phyloP scores from a whole-genome alignment of 108 stramenopile genomes.

The Seminavis robusta region DNA sequence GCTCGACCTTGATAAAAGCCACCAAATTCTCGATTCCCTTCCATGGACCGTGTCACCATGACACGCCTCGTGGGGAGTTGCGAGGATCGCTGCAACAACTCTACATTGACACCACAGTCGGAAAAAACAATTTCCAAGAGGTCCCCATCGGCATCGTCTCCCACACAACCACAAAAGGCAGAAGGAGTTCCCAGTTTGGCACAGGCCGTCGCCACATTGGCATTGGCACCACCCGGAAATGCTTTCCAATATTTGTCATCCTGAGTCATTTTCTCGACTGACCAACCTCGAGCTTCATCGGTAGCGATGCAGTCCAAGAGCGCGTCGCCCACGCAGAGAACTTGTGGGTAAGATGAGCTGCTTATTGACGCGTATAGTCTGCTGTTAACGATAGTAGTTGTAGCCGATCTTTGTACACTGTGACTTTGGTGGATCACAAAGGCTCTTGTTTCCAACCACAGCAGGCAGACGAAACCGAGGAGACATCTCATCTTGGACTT shows the following conservation, averaged over 20 bases:
- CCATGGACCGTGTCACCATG: conserved; percentile 14
- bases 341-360: too few relatives aligned
- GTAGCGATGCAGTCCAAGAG: conserved; percentile 13
- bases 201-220: conserved; percentile 11
- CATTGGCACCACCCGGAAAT: conserved; percentile 13
- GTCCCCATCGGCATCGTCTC: conserved; percentile 7
- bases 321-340: conserved; percentile 10
- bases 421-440: too few relatives aligned
- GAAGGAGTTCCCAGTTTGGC: conserved; percentile 3
- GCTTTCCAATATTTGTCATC: conserved; percentile 4
- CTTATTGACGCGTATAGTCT: too few relatives aligned
- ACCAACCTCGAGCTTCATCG: conserved; percentile 10
- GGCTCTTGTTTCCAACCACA: too few relatives aligned
- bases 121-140: neutral
- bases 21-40: conserved; percentile 16
- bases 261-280: conserved; percentile 5
- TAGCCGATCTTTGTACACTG: too few relatives aligned
- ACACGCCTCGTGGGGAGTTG: neutral
- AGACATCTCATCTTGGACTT: too few relatives aligned
- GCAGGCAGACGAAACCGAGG: too few relatives aligned
- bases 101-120: conserved; percentile 5
- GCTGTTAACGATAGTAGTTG: too few relatives aligned
- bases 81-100: neutral
- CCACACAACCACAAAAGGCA: conserved; percentile 6
- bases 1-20: conserved; percentile 3